Evolutionary conservation across 306 rosid genomes (phyloP), one percentile per base, ranked within the genome.

Genomic region (Carpinus fangiana): DNA sequence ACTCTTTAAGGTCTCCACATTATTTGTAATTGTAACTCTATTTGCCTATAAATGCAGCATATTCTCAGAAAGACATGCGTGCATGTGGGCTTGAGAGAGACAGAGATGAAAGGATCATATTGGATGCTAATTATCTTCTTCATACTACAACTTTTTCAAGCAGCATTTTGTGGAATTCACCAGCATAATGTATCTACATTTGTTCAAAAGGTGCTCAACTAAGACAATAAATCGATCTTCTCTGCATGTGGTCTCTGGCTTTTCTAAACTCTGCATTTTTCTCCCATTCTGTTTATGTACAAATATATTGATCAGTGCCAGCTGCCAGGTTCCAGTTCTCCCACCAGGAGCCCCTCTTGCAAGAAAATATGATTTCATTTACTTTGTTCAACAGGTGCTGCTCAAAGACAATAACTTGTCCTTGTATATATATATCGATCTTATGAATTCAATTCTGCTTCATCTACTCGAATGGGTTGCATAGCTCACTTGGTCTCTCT

Each of bases 301-400:
- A 65, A 7, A 17, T 7, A 4, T 18, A 3, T 1, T 59, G 8
- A 20, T 48, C 41, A 53, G 61, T 81, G 82, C 18, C 72, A 83
- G 73, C 54, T 81, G 82, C 18, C 72, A 83, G 73, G 74, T 23
- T 38, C 28, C 48, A 2, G 18, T 5, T 0, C 7, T 14, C 31
- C 2, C 67, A 62, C 55, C 69, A 60, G 46, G 31, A 43, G 4
- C 9, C n/a, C 46, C 36, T 2, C 11, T 23, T 0, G 28, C 36
- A 12, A 67, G 73, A 53, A 8, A 73, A 14, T 10, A 65, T 23
- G 78, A 73, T 17, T 73, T 79, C 59, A 20, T 79, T 52, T 79
- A 73, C 83, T 57, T 79, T 38, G 69, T 73, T 54, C 83, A 79
- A 79, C 78, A 79, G 78, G 83, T 79, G 18, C 14, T 10, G 16